Evolutionary conservation across 176 grass and related monocot species (phyloP).

Genomic region (Oryza rufipogon): DNA sequence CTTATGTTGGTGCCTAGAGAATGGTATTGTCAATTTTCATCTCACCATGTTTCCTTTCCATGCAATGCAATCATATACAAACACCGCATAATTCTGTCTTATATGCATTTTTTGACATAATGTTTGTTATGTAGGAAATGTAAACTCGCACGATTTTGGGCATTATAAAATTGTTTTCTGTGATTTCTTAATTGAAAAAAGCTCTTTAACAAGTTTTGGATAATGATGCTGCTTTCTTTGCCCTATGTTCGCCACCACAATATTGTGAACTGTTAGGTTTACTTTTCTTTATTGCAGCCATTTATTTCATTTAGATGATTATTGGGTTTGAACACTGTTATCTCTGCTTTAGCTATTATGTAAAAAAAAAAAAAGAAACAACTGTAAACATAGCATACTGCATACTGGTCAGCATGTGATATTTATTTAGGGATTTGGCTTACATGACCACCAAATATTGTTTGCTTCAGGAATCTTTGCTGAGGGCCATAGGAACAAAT

Average conservation of each 20-base stretch:
- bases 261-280: constrained; percentile 14
- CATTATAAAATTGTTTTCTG: not conserved
- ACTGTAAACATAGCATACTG: not conserved
- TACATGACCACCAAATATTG: not conserved
- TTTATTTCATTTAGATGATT: constrained; percentile 22
- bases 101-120: constrained; percentile 24
- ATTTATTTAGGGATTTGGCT: not conserved
- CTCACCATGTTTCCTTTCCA: not conserved
- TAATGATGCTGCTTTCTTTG: not conserved
- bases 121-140: not conserved
- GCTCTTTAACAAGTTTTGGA: constrained; percentile 9
- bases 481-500: not conserved
- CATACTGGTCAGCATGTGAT: not conserved
- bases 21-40: not conserved
- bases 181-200: not conserved
- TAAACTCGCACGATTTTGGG: not conserved
- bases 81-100: not conserved
- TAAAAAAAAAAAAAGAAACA: not conserved
- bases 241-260: not conserved
- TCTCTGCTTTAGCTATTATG: constrained; percentile 27
- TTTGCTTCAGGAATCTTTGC: constrained; percentile 11
- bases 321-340: not conserved
- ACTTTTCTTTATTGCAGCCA: not conserved
- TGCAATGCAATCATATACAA: not conserved
- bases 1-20: constrained; percentile 3